Evolutionary conservation across 75 land plant species (phyloP), one percentile per base, ranked within the genome.

Genomic region (Gnetum montanum): DNA sequence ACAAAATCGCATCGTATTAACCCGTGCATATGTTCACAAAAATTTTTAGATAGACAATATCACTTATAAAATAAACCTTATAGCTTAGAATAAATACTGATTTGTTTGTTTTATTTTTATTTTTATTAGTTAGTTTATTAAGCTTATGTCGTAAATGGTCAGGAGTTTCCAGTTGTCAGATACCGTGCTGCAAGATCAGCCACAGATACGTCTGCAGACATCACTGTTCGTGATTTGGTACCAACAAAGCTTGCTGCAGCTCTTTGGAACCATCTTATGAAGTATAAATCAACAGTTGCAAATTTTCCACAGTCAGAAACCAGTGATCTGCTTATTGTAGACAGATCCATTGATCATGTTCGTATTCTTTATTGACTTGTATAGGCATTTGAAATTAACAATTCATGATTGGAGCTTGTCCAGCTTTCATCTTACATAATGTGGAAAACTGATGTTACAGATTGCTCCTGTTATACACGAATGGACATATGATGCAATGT

Each of bases 401-500:
- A 23, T 12, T 50, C 36, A 46, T 46, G 28, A 3, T 43, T 54
- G 19, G 37, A 2, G 29, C 25, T 6, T 40, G 6, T 1, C 26
- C 0, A 31, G 19, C 37, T 33, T 55, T 31, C 8, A 43, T 34
- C 60, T 12, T 1, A 24, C 25, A 33, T 2, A 33, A 53, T 56
- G 40, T 28, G n/a, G n/a, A n/a, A n/a, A n/a, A n/a, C n/a, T n/a
- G n/a, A 58, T 53, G 55, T 6, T 6, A 30, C 49, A 90, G 97
- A 75, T 95, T 69, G 97, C 99, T 55, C 97, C 99, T 6, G 55
- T 95, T 7, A 95, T 95, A 41, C 99, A 95, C 75, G 99, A 90
- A 63, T 95, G 99, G 99, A 90, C 99, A n/a, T 95, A 95, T 78
- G 99, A 90, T 75, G 97, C 99, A 19, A 90, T 95, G 85, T 95